Percentiles rank a stretch among this genome's conserved stretches.
Conservation (phyloP, 2,329 filamentous ascomycete species). For the Aspergillus novoparasiticus region DNA sequence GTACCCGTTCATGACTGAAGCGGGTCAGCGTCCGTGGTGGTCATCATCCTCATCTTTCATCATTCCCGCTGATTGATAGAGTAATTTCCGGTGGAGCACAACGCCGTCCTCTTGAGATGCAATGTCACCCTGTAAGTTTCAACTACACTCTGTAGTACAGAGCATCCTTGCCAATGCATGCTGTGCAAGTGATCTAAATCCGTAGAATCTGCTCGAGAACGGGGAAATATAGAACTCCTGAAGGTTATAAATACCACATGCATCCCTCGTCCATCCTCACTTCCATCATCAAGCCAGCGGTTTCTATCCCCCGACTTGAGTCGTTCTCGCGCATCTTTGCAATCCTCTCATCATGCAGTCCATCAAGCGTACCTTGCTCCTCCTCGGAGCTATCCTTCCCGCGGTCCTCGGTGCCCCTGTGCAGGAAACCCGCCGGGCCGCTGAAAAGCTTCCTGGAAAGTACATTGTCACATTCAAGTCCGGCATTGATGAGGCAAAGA, state of each 20-base stretch:
- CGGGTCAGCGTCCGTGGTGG: slow-evolving; percentile 5
- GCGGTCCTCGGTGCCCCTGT: slow-evolving; percentile 23
- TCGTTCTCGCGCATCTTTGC: neutral
- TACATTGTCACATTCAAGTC: slow-evolving; percentile 30
- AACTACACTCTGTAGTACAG: slow-evolving; percentile 13
- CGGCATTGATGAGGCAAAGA: slow-evolving; percentile 19
- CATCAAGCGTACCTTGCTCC: slow-evolving; percentile 24
- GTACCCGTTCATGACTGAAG: neutral
- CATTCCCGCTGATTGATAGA: slow-evolving; percentile 15
- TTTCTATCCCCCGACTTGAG: slow-evolving; percentile 3
- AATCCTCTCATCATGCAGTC: slow-evolving; percentile 20
- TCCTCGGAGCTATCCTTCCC: slow-evolving; percentile 27
- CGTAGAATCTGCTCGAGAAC: neutral
- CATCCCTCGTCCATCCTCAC: neutral
- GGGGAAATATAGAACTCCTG: slow-evolving; percentile 1
- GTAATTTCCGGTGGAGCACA: slow-evolving; percentile 21
- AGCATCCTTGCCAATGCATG: slow-evolving; percentile 10
- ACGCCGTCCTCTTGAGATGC: slow-evolving; percentile 23
- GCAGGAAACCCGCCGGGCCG: slow-evolving; percentile 13
- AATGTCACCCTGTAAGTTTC: slow-evolving; percentile 28
- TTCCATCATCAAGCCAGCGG: slow-evolving; percentile 8
- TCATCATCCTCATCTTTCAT: neutral
- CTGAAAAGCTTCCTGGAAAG: slow-evolving; percentile 24
- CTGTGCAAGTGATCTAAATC: slow-evolving; percentile 1
- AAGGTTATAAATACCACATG: slow-evolving; percentile 12